Evolutionary conservation across 2,329 filamentous ascomycete species (phyloP).

Genomic region (Berkeleyomyces basicola): DNA sequence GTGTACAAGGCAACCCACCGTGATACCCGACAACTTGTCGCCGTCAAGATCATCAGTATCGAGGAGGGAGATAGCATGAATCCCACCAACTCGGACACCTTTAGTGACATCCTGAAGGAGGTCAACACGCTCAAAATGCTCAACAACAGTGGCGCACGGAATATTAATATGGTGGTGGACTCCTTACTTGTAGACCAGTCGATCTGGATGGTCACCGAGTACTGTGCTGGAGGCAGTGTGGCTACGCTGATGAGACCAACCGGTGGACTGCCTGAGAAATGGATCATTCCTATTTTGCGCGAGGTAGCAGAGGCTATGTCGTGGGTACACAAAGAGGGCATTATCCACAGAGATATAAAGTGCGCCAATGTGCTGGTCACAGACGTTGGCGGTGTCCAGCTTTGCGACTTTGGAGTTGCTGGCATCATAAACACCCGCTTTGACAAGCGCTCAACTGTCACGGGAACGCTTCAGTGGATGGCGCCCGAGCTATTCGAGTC

Average conservation of each 20-base stretch:
- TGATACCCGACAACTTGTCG: constrained; percentile 33
- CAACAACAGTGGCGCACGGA: constrained; percentile 42
- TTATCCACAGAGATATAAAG: constrained; percentile 37
- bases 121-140: constrained; percentile 40
- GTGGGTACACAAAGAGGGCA: constrained; percentile 34
- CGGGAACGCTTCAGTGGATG: constrained; percentile 55
- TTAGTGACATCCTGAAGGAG: constrained; percentile 35
- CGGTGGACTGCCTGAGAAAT: constrained; percentile 32
- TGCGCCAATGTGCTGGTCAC: constrained; percentile 48
- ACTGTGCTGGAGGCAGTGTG: constrained; percentile 51
- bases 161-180: constrained; percentile 50
- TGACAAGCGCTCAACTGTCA: constrained; percentile 47
- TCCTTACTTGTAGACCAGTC: constrained; percentile 45
- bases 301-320: constrained; percentile 32
- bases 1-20: constrained; percentile 40
- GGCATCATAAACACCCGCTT: constrained; percentile 44
- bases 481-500: constrained; percentile 43
- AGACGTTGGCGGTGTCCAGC: constrained; percentile 45
- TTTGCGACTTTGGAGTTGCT: constrained; percentile 53
- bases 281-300: constrained; percentile 33
- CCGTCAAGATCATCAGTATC: constrained; percentile 61
- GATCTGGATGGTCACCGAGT: constrained; percentile 54
- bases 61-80: constrained; percentile 50
- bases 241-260: constrained; percentile 37
- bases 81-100: constrained; percentile 35